phyloP scores from a whole-genome alignment of 2,329 filamentous ascomycete species.

The Talaromyces marneffei region DNA sequence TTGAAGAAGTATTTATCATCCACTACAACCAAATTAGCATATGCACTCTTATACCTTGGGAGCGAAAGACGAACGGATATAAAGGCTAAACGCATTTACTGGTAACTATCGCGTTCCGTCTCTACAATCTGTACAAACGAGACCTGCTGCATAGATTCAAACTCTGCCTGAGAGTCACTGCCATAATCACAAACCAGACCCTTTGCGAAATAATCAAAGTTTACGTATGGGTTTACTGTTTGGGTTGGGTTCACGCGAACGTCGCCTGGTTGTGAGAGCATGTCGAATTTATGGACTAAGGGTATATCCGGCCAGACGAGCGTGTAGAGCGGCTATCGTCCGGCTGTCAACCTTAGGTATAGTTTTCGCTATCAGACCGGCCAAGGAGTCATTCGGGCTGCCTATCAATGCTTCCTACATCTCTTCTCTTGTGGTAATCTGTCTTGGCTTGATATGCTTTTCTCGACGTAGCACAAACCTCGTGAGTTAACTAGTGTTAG shows the following conservation, averaged over 20 bases:
- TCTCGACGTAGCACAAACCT: not conserved
- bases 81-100: conserved; percentile 19
- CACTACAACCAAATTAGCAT: not conserved
- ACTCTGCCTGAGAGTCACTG: conserved; percentile 20
- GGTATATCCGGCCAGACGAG: conserved; percentile 24
- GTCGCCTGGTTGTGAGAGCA: not conserved
- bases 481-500: no score
- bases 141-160: conserved; percentile 26
- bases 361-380: not conserved
- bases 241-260: conserved; percentile 11
- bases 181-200: conserved; percentile 23
- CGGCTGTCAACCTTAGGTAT: not conserved
- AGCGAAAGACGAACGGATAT: not conserved
- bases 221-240: conserved; percentile 18
- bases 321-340: conserved; percentile 14
- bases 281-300: conserved; percentile 19
- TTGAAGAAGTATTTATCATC: conserved; percentile 27
- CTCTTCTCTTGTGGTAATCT: not conserved
- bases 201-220: conserved; percentile 28
- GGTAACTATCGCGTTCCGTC: conserved; percentile 21
- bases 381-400: not conserved
- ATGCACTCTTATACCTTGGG: not conserved
- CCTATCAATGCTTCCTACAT: not conserved
- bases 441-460: not conserved
- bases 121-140: conserved; percentile 23